phyloP scores from a whole-genome alignment of 345 rosid species.

The Linum trigynum region DNA sequence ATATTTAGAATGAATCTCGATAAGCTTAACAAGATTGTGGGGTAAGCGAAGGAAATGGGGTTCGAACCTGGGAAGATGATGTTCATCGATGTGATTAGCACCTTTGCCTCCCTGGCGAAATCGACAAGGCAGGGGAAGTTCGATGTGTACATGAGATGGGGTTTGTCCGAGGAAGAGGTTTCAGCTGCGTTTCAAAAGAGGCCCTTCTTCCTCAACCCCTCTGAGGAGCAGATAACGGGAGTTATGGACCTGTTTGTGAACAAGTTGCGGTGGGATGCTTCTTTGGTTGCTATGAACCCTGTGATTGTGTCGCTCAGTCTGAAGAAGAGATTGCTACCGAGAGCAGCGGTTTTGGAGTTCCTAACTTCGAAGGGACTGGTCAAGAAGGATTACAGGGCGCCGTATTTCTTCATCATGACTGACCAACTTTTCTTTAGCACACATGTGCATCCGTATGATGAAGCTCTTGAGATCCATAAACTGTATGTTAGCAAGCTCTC shows the following conservation, averaged over 20 bases:
- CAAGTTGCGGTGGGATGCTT: slow-evolving; percentile 17
- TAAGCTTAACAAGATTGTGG: slow-evolving; percentile 8
- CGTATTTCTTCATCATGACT: background rate
- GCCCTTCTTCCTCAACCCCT: slow-evolving; percentile 14
- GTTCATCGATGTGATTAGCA: slow-evolving; percentile 13
- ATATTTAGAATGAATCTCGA: background rate
- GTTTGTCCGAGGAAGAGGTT: slow-evolving; percentile 21
- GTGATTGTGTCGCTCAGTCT: slow-evolving; percentile 11
- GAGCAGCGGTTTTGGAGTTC: slow-evolving; percentile 17
- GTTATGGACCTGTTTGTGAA: slow-evolving; percentile 22
- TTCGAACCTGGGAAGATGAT: slow-evolving; percentile 4
- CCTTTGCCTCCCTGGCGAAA: background rate
- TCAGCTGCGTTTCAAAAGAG: slow-evolving; percentile 12
- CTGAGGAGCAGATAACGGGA: slow-evolving; percentile 18
- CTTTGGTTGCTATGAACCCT: slow-evolving; percentile 5
- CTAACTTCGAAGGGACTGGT: slow-evolving; percentile 6
- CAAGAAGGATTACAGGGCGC: background rate
- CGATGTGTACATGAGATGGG: slow-evolving; percentile 20
- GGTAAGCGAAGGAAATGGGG: slow-evolving; percentile 15
- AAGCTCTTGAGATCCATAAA: slow-evolving; percentile 12
- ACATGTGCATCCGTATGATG: slow-evolving; percentile 6
- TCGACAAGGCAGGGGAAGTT: slow-evolving; percentile 17
- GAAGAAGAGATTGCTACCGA: slow-evolving; percentile 27
- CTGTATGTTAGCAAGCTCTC: background rate
- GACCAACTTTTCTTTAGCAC: slow-evolving; percentile 11